Conservation (phyloP, 805 yeast species). For the Millerozyma miso region DNA sequence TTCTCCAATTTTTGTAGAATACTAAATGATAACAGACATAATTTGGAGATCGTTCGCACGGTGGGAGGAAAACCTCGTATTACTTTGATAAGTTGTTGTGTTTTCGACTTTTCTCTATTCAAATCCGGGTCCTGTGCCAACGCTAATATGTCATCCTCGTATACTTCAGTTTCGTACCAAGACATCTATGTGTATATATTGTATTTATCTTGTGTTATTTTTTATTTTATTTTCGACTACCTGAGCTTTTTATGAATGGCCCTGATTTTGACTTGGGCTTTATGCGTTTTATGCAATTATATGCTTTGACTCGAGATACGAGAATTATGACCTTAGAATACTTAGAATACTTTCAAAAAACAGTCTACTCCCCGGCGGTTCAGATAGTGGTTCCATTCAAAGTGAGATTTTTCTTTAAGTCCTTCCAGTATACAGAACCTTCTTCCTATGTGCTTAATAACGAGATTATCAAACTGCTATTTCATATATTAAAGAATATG, state of each 20-base stretch:
- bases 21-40: constrained; percentile 45
- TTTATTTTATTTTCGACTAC: no score
- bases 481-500: no score
- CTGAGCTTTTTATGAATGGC: no score
- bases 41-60: constrained; percentile 42
- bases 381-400: background rate
- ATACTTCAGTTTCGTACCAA: constrained; percentile 15
- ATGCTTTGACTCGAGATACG: no score
- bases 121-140: constrained; percentile 48
- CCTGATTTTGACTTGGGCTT: no score
- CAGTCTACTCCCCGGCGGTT: background rate
- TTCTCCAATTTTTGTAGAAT: constrained; percentile 49
- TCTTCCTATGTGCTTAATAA: no score
- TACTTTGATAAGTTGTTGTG: constrained; percentile 35
- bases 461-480: no score
- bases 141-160: constrained; percentile 45
- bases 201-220: background rate
- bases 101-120: constrained; percentile 36
- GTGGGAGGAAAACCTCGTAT: constrained; percentile 42
- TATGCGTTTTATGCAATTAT: no score
- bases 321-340: background rate
- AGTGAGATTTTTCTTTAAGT: background rate
- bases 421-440: background rate
- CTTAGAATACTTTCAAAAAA: background rate
- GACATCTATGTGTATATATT: constrained; percentile 1